phyloP scores from a whole-genome alignment of 148 eudicot species.

The Camellia japonica region DNA sequence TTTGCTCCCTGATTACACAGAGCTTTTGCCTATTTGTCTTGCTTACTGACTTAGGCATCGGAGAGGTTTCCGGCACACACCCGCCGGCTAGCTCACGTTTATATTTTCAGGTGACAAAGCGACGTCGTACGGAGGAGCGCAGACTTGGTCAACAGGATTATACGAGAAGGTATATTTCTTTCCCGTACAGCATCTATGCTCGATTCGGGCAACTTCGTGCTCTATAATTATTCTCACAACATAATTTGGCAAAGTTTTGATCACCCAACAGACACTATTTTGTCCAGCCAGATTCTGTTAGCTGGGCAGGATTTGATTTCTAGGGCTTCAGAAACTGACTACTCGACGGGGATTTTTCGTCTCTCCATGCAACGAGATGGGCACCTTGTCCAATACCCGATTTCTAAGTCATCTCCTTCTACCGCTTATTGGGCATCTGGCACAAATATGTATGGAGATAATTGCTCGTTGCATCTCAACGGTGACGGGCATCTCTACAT shows the following conservation, averaged over 20 bases:
- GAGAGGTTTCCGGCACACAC: too few species aligned
- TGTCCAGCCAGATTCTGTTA: constrained; percentile 28
- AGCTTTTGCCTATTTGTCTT: too few species aligned
- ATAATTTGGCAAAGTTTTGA: constrained; percentile 38
- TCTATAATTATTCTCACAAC: constrained; percentile 3
- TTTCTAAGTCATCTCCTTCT: not conserved
- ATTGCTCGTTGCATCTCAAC: constrained; percentile 27
- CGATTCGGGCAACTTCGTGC: constrained; percentile 39
- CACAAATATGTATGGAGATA: not conserved
- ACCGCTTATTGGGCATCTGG: constrained; percentile 8
- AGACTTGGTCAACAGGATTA: too few species aligned
- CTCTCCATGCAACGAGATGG: constrained; percentile 30
- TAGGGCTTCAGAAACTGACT: constrained; percentile 15
- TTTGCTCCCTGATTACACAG: too few species aligned
- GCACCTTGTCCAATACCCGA: constrained; percentile 29
- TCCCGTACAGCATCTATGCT: constrained; percentile 51
- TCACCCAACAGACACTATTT: constrained; percentile 30
- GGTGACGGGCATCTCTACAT: constrained; percentile 25
- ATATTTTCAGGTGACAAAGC: too few species aligned
- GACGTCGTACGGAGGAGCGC: too few species aligned
- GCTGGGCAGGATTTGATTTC: constrained; percentile 7
- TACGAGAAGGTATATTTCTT: too few species aligned
- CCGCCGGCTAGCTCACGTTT: too few species aligned
- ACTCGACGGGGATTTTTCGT: constrained; percentile 21
- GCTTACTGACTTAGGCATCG: too few species aligned